phyloP scores from a whole-genome alignment of 768 basidiomycete species.

The Trametes elegans region DNA sequence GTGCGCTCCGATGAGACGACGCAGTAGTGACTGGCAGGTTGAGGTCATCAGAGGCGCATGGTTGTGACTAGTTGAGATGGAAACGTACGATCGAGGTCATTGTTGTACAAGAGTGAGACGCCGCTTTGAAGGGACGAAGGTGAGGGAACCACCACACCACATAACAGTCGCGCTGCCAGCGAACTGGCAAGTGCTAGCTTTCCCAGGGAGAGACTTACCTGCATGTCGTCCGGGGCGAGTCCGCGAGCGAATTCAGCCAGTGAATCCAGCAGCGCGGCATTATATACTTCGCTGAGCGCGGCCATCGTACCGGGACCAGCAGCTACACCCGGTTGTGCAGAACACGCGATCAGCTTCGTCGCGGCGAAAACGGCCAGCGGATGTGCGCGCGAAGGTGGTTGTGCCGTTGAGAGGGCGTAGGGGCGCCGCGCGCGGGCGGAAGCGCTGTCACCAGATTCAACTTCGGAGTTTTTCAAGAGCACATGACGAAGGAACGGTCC shows the following conservation, averaged over 20 bases:
- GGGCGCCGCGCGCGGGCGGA: not conserved
- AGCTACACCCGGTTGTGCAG: not conserved
- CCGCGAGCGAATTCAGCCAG: not conserved
- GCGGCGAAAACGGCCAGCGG: not conserved
- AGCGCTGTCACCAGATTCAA: constrained; percentile 15
- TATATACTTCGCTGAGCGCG: not conserved
- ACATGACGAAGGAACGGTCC: constrained; percentile 16
- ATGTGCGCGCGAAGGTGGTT: not conserved
- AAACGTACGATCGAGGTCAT: constrained; percentile 24
- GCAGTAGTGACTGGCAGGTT: constrained; percentile 18
- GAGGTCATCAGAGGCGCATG: no score
- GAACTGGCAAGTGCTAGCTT: not conserved
- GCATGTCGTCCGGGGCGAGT: not conserved
- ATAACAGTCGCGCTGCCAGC: constrained; percentile 1
- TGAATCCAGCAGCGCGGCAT: not conserved
- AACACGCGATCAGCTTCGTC: constrained; percentile 2
- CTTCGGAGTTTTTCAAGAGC: constrained; percentile 12
- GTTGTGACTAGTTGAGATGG: not conserved
- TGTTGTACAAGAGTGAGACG: constrained; percentile 26
- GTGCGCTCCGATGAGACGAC: constrained; percentile 19
- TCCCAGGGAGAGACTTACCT: not conserved
- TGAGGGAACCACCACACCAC: constrained; percentile 7
- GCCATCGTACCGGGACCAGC: not conserved
- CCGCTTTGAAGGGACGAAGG: constrained; percentile 16
- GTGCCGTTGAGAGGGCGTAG: not conserved